Evolutionary conservation across 495 filamentous ascomycete genomes (phyloP).

Genomic region (Daldinia bambusicola): DNA sequence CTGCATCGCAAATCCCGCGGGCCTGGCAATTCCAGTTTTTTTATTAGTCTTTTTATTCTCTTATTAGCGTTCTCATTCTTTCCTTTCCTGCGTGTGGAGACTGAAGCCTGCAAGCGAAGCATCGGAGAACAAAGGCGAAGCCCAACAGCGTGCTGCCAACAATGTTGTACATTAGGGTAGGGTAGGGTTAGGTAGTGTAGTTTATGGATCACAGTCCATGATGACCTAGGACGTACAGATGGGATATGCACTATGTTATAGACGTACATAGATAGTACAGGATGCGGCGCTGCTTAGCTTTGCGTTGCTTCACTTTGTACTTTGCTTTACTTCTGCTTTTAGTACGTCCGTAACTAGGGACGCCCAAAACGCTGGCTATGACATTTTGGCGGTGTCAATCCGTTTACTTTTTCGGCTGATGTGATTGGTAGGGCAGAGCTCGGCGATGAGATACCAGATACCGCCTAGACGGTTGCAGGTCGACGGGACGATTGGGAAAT

Average conservation of each 20-base stretch:
- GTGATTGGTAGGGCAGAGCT: slow-evolving; percentile 36
- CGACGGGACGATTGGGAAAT: slow-evolving; percentile 9
- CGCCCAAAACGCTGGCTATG: slow-evolving; percentile 19
- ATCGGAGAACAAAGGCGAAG: slow-evolving; percentile 30
- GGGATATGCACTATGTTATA: too few species aligned
- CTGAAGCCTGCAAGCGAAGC: slow-evolving; percentile 34
- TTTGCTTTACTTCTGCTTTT: too few species aligned
- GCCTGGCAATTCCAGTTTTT: slow-evolving; percentile 20
- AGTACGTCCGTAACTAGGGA: slow-evolving; percentile 27
- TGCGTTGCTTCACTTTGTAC: not conserved
- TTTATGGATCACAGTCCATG: too few species aligned
- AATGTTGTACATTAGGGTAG: slow-evolving; percentile 33
- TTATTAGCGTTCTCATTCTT: not conserved
- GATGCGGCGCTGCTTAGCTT: slow-evolving; percentile 4
- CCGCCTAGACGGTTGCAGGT: slow-evolving; percentile 1
- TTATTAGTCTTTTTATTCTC: not conserved
- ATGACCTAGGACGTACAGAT: not conserved
- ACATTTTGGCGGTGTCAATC: slow-evolving; percentile 36
- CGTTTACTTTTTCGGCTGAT: slow-evolving; percentile 22
- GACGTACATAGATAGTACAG: not conserved
- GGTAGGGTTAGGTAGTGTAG: too few species aligned
- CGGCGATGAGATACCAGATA: slow-evolving; percentile 30
- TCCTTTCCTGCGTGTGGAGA: slow-evolving; percentile 29
- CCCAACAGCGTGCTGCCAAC: slow-evolving; percentile 41
- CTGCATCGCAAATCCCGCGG: slow-evolving; percentile 41